Base-by-base conservation (phyloP, 176 grass and related monocot genomes). In the Ensete glaucum region DNA sequence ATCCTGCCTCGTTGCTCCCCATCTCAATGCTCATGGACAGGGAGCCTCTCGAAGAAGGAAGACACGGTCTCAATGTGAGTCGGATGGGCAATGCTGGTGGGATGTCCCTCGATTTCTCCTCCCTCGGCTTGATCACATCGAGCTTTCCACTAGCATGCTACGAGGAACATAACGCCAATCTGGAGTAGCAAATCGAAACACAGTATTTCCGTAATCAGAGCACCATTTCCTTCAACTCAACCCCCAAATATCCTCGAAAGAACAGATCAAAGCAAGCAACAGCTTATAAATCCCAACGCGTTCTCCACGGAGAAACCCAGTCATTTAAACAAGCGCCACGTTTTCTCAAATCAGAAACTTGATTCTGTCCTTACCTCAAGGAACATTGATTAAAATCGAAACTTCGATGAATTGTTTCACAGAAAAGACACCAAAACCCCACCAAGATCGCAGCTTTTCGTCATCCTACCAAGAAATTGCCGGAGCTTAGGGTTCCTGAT, bases 51-150 rank as follows among this genome's bases (percentile, higher is more conserved):
- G 26, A 62, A 1, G 82, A 79, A 68, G 77, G 82, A 14, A 80
- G 76, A 4, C 77, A 62, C 50, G 62, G 52, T 76, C 53, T 75
- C 14, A 72, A 71, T 11, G 77, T 53, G 1, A 77, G 82, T 15
- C 82, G 69, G 65, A 62, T 50, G 13, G 82, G 82, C 63, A 85
- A 63, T 2, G 77, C 77, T 23, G 77, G 82, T 2, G 82, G 77
- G 26, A 73, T 52, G 52, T 80, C 82, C 53, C 50, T 80, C 22
- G 62, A 62, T n/a, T 76, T 85, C 53, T 80, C 82, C 14, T 85
- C 82, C 57, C 77, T 85, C 54, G 54, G 19, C 77, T 74, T 85
- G 54, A 85, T 64, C 20, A 71, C 73, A 50, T 76, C 82, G 6
- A 85, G 23, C 71, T 80, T 75, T 64, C 69, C 63, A 76, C 82